Evolutionary conservation across 1,139 yeast species (phyloP), one percentile per base, ranked within the genome.

Genomic region (Schwanniomyces etchellsii): DNA sequence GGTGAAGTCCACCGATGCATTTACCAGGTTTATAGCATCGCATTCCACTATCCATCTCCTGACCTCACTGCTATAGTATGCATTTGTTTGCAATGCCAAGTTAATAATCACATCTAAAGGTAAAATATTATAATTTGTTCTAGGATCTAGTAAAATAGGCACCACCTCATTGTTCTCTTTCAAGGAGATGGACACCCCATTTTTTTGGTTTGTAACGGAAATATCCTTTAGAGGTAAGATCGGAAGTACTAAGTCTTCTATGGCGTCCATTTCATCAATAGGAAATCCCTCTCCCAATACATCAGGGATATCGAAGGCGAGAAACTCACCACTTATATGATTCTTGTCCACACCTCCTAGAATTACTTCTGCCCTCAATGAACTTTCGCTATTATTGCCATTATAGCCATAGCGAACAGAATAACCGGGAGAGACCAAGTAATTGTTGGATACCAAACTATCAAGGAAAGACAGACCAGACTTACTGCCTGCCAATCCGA

Each of bases 11-110:
- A 85, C 37, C 1, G 71, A 55, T 1, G 89, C 91, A 18, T 68
- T 55, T 3, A 56, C 47, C 14, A 41, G 32, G 13, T 39, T 22
- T 2, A 66, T 40, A 15, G 66, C 47, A n/a, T 63, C 55, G 56
- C 95, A 85, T 36, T 72, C 71, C 16, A 81, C 83, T 14, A 82
- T 50, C 95, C 95, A 84, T 15, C 70, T 41, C 14, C 60, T 62
- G 5, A 66, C 46, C 11, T 69, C 67, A 3, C 59, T 48, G 5
- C 74, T 66, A 50, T 75, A 84, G 39, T 67, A 71, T 0, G 95
- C 95, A 44, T 81, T 80, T 15, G 81, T 60, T 55, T 84, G 94
- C 13, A 81, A 63, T 0, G 94, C 91, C 25, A 85, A 54, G 43
- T 75, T 74, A 29, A 83, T 68, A 29, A 84, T 60, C 3, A 75